Evolutionary conservation across 2,329 filamentous ascomycete genomes (phyloP), one percentile per base, ranked within the genome.

Genomic region (Plectosphaerella sp.): DNA sequence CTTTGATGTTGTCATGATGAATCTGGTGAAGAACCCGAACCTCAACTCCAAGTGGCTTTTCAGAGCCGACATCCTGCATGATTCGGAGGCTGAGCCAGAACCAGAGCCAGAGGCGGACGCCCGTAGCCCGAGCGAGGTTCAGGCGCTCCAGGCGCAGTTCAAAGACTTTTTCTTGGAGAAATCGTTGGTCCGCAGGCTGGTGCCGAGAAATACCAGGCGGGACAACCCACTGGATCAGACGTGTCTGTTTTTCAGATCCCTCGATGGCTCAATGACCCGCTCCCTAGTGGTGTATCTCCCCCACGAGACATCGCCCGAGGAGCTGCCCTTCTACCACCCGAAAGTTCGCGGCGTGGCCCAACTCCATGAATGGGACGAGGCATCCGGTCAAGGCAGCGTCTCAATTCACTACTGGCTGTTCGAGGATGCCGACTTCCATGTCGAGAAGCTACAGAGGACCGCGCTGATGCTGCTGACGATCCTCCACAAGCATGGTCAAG

Each of bases 301-400:
- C 8, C 91, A 96, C 67, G 76, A 83, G 9, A 67, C 76, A 33
- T 72, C 72, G 1, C 72, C 78, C 11, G 75, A 80, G 14, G 79
- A 87, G 3, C 78, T 94, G 55, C 93, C 93, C 1, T 96, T 88
- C 70, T 97, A 97, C 68, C 92, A 97, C 64, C 93, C 93, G 20
- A 77, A 80, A 49, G 86, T 96, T 20, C 79, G 77, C 49, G 83
- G 82, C 12, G 76, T 96, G 22, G 90, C 86, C 5, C 92, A 94
- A 59, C 72, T 91, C 8, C 89, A 95, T 67, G 80, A 81, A 36
- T 89, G 81, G 78, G 64, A 76, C 49, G 54, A 70, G 4, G 55
- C 62, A n/a, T 61, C 66, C 14, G 63, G 64, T 20, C 64, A 65
- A 35, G 83, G 82, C 22, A 70, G 63, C 11, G 67, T 87, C 28